Evolutionary conservation across 306 rosid species (phyloP).

Genomic region (Vigna unguiculata): DNA sequence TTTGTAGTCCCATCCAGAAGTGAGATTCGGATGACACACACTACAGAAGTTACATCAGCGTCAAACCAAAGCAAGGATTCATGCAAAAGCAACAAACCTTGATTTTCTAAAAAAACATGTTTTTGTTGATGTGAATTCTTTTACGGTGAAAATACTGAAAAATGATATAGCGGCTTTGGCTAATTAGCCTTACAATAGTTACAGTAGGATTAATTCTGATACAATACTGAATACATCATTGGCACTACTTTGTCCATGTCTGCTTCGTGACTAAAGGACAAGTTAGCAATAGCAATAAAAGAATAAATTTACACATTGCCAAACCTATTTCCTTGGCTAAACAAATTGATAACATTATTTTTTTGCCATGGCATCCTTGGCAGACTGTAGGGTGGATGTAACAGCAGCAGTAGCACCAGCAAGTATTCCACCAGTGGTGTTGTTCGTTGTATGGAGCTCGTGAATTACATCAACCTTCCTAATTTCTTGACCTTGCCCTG

Average conservation of each 20-base stretch:
- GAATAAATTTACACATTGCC: conserved; percentile 1
- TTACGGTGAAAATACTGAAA: background rate
- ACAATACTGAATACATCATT: conserved; percentile 21
- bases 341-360: conserved; percentile 30
- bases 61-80: conserved; percentile 34
- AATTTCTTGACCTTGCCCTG: conserved; percentile 55
- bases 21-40: conserved; percentile 5
- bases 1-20: background rate
- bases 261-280: conserved; percentile 16
- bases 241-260: conserved; percentile 31
- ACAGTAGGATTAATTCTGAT: conserved; percentile 14
- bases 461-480: conserved; percentile 66
- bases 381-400: conserved; percentile 60
- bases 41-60: conserved; percentile 27
- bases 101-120: background rate
- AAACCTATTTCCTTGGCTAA: conserved; percentile 19
- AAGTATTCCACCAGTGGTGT: conserved; percentile 62
- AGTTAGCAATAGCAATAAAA: background rate
- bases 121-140: background rate
- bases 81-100: background rate
- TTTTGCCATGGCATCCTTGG: conserved; percentile 62
- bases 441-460: conserved; percentile 46
- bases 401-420: conserved; percentile 62
- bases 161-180: background rate
- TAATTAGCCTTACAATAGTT: background rate